Conservation (phyloP, 257 asterid genomes). For the Gardenia jasminoides region DNA sequence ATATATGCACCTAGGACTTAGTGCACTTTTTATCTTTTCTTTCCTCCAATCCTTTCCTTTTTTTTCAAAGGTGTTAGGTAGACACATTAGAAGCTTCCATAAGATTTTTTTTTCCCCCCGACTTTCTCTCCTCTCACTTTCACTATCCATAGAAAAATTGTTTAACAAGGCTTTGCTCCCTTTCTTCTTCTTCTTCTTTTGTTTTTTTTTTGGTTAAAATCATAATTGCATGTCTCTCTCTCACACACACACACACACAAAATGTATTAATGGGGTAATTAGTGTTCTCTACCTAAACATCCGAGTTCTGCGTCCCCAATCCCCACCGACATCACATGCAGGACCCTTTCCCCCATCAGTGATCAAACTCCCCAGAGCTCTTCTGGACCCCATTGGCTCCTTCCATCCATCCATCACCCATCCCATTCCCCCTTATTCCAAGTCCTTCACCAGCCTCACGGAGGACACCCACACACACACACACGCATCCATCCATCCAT, state of each 20-base stretch:
- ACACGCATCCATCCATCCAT: too few species aligned
- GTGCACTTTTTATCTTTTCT: constrained; percentile 10
- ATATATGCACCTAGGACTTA: neutral
- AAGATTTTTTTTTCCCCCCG: constrained; percentile 3
- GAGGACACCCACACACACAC: too few species aligned
- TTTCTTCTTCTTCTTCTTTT: neutral
- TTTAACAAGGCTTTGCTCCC: constrained; percentile 13
- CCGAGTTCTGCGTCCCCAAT: constrained; percentile 19
- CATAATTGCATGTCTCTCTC: neutral
- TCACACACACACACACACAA: too few species aligned
- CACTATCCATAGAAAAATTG: constrained; percentile 5
- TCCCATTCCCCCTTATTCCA: too few species aligned
- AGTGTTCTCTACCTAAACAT: constrained; percentile 25
- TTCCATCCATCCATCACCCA: too few species aligned
- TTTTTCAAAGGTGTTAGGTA: constrained; percentile 64
- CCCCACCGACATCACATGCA: constrained; percentile 50
- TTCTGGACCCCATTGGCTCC: too few species aligned
- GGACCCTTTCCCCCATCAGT: constrained; percentile 22
- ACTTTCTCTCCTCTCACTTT: constrained; percentile 19
- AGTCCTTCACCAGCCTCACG: too few species aligned
- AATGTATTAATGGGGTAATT: constrained; percentile 26
- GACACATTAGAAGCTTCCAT: constrained; percentile 68
- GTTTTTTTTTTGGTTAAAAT: too few species aligned
- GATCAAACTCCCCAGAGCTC: too few species aligned
- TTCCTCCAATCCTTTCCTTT: constrained; percentile 11